A percentile compares a stretch with the other conserved stretches of the same genome.
Conservation (phyloP, 2,329 filamentous ascomycete genomes). For the Graphiopsis chlorocephala region DNA sequence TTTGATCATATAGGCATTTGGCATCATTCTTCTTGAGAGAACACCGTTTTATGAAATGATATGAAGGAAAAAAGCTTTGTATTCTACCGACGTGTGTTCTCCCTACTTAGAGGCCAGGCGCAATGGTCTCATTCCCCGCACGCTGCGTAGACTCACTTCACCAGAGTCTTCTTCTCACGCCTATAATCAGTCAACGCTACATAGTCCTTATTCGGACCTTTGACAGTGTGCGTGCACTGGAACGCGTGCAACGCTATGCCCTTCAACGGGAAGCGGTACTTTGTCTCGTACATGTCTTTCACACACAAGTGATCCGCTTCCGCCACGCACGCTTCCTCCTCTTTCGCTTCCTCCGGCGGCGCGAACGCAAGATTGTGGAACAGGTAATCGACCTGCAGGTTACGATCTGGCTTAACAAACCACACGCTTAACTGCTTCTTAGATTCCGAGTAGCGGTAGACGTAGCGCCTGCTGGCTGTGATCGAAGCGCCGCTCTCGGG, state of each 20-base stretch:
- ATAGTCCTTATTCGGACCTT: conserved; percentile 73
- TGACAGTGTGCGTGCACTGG: conserved; percentile 63
- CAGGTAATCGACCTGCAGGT: conserved; percentile 63
- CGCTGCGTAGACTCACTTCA: not conserved
- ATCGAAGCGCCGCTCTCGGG: conserved; percentile 41
- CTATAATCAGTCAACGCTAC: conserved; percentile 40
- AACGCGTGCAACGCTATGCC: conserved; percentile 59
- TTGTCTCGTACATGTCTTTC: conserved; percentile 67
- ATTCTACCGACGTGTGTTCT: not conserved
- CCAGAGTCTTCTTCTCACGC: conserved; percentile 16
- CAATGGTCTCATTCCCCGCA: not conserved
- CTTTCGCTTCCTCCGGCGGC: conserved; percentile 35
- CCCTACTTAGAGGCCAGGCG: not conserved
- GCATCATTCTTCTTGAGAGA: not conserved
- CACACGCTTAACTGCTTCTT: conserved; percentile 65
- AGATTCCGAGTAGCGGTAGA: conserved; percentile 66
- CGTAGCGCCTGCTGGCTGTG: conserved; percentile 62
- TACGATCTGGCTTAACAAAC: conserved; percentile 65
- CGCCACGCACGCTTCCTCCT: conserved; percentile 56
- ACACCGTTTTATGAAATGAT: not conserved
- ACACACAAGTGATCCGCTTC: conserved; percentile 67
- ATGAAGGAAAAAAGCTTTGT: not conserved
- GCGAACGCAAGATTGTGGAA: conserved; percentile 69
- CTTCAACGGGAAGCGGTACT: conserved; percentile 62
- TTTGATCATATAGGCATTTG: conserved; percentile 19